Evolutionary conservation across 148 eudicot genomes (phyloP).

Genomic region (Suaeda aralocaspica): DNA sequence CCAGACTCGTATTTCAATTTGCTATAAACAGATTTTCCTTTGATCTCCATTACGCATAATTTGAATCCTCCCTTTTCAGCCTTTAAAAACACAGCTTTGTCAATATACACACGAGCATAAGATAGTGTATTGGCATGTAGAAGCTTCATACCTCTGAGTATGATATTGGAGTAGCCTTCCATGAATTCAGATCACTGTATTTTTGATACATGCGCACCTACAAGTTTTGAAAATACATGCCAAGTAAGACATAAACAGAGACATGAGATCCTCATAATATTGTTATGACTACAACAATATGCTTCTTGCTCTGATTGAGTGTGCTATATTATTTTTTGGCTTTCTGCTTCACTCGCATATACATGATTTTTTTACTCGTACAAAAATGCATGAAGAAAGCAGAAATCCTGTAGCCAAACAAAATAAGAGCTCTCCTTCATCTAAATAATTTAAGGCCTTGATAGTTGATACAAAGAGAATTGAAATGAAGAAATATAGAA

Average conservation of each 20-base stretch:
- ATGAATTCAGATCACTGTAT: conserved; percentile 87
- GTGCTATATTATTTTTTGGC: too few species aligned
- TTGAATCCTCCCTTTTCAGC: conserved; percentile 91
- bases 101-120: conserved; percentile 6
- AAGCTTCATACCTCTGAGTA: conserved; percentile 65
- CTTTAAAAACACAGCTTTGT: conserved; percentile 33
- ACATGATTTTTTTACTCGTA: neutral
- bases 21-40: conserved; percentile 91
- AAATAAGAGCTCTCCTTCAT: neutral
- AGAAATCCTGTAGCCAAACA: neutral
- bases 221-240: conserved; percentile 9
- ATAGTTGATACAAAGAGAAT: conserved; percentile 10
- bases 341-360: neutral
- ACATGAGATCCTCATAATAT: neutral
- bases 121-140: conserved; percentile 6
- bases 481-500: too few species aligned
- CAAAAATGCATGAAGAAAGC: neutral
- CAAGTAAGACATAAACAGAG: conserved; percentile 15
- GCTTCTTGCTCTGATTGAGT: too few species aligned
- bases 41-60: conserved; percentile 91
- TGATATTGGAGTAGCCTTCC: conserved; percentile 69
- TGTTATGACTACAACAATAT: too few species aligned
- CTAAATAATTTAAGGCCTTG: neutral
- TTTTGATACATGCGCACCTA: conserved; percentile 94
- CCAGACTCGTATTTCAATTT: conserved; percentile 92